Evolutionary conservation across 148 eudicot genomes (phyloP).

Genomic region (Camellia sinensis): DNA sequence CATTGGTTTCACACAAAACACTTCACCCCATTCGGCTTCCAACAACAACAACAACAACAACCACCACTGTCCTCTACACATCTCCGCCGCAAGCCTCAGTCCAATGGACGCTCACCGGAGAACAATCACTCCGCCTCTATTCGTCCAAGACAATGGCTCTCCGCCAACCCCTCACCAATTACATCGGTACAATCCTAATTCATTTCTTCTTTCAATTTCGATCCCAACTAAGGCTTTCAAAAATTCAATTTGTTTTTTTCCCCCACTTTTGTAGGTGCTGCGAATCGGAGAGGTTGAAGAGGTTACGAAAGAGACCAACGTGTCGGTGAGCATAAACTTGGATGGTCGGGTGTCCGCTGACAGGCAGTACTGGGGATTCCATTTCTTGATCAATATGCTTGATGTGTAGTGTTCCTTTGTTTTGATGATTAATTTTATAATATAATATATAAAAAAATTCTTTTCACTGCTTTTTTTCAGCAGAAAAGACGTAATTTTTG

Average conservation of each 20-base stretch:
- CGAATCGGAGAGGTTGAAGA: constrained; percentile 80
- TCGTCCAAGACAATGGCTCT: constrained; percentile 34
- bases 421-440: neutral
- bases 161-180: constrained; percentile 24
- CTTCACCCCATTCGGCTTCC: constrained; percentile 8
- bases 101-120: constrained; percentile 22
- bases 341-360: constrained; percentile 88
- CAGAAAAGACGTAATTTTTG: neutral
- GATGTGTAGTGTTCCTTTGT: constrained; percentile 53
- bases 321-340: constrained; percentile 68
- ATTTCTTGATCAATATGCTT: constrained; percentile 90
- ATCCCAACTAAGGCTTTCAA: neutral
- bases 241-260: neutral
- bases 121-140: constrained; percentile 33
- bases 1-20: constrained; percentile 13
- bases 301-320: constrained; percentile 89
- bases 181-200: constrained; percentile 16
- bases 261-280: constrained; percentile 31
- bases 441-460: too few species aligned
- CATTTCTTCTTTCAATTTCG: neutral
- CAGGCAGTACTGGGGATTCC: constrained; percentile 77
- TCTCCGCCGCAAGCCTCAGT: constrained; percentile 3
- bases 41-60: neutral
- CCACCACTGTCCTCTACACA: neutral
- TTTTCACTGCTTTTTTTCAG: neutral